phyloP scores from a whole-genome alignment of 306 rosid genomes.

The Lagenaria siceraria region DNA sequence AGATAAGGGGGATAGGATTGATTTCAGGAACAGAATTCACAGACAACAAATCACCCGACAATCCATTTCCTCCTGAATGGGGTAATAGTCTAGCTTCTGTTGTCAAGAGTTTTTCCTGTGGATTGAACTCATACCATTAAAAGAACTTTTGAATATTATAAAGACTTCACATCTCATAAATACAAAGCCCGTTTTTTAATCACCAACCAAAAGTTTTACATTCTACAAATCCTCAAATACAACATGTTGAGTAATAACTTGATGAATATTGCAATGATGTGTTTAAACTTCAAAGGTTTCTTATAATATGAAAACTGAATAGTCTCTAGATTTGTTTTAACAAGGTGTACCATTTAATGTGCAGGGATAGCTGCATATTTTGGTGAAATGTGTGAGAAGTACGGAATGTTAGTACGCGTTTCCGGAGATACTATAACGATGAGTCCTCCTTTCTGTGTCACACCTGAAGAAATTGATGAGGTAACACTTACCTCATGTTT shows the following conservation, averaged over 20 bases:
- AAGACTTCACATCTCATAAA: not conserved
- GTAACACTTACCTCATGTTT: too few species aligned
- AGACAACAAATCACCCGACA: constrained; percentile 81
- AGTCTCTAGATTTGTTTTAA: not conserved
- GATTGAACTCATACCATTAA: not conserved
- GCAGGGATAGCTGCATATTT: constrained; percentile 69
- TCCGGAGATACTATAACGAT: constrained; percentile 75
- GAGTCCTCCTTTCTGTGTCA: constrained; percentile 67
- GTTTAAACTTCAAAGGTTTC: not conserved
- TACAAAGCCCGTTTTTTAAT: not conserved
- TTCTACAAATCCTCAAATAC: too few species aligned
- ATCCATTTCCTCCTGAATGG: constrained; percentile 87
- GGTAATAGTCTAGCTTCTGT: constrained; percentile 24
- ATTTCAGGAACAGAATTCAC: constrained; percentile 65
- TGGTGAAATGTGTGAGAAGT: constrained; percentile 66
- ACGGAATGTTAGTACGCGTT: constrained; percentile 76
- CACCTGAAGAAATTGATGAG: constrained; percentile 65
- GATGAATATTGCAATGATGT: not conserved
- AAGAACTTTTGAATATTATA: not conserved
- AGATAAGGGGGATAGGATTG: constrained; percentile 90
- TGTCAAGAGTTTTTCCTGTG: not conserved
- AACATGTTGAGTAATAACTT: not conserved
- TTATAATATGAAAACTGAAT: not conserved
- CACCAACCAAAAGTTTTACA: not conserved
- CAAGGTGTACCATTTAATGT: not conserved